A percentile compares a stretch with the other conserved stretches of the same genome.
These are phyloP conservation scores for Naganishia antarctica DNA, from an alignment of 768 basidiomycete species.

Conservation along the genomic window DNA sequence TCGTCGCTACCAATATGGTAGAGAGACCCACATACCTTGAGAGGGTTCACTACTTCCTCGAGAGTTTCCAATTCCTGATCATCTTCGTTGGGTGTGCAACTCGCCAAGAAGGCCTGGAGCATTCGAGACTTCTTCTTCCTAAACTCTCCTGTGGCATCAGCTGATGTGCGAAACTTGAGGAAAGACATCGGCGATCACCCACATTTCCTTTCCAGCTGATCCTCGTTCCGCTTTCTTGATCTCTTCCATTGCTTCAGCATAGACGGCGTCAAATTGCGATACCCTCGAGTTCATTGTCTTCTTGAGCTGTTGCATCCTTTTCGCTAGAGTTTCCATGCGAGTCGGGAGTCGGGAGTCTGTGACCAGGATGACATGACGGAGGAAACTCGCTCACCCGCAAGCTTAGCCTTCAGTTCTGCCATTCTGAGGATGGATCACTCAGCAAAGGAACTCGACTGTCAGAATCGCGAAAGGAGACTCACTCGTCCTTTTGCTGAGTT, in stretches of 20 bases:
- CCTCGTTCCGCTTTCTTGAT: not conserved
- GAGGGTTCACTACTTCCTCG: not conserved
- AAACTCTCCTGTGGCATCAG: not conserved
- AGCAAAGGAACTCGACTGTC: too few species aligned
- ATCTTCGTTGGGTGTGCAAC: not conserved
- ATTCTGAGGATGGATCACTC: too few species aligned
- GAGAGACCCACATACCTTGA: not conserved
- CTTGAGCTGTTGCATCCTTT: slow-evolving; percentile 11
- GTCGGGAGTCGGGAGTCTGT: not conserved
- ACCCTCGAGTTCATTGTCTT: slow-evolving; percentile 14
- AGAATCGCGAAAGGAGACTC: not conserved
- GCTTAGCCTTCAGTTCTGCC: slow-evolving; percentile 15
- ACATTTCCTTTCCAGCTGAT: slow-evolving; percentile 1
- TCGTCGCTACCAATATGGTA: too few species aligned
- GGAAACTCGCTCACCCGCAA: not conserved
- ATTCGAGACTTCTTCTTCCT: not conserved
- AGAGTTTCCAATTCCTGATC: not conserved
- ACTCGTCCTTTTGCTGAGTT: slow-evolving; percentile 16
- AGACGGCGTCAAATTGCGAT: slow-evolving; percentile 9
- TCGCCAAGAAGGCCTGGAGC: not conserved
- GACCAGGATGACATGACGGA: not conserved
- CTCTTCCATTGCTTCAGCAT: not conserved
- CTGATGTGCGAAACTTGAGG: not conserved
- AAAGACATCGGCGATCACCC: not conserved
- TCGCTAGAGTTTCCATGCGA: not conserved